Evolutionary conservation across 371 early-diverging fungal genomes (phyloP).

Genomic region (Lichtheimia ornata): DNA sequence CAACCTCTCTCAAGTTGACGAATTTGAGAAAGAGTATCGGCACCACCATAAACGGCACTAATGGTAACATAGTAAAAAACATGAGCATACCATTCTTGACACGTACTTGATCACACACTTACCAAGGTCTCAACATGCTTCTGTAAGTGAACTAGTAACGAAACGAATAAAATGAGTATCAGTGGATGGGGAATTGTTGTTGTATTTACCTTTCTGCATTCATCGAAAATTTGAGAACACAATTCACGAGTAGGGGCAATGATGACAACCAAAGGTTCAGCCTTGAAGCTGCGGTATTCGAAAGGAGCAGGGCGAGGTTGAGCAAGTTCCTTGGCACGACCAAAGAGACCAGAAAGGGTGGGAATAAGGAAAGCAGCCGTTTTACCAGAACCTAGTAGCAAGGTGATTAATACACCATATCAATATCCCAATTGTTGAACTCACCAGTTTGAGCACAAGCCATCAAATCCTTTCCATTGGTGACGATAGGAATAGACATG

Average conservation of each 20-base stretch:
- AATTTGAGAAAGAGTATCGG: conserved; percentile 80
- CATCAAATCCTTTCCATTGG: conserved; percentile 70
- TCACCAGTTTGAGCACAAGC: conserved; percentile 84
- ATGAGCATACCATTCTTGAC: neutral
- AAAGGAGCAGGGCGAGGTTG: conserved; percentile 33
- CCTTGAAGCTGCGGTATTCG: conserved; percentile 30
- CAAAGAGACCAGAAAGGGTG: conserved; percentile 42
- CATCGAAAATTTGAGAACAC: conserved; percentile 39
- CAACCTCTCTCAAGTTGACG: conserved; percentile 82
- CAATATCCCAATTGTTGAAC: neutral
- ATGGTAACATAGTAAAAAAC: neutral
- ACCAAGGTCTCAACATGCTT: conserved; percentile 35
- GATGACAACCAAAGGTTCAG: conserved; percentile 42
- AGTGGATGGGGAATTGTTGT: neutral
- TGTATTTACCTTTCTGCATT: conserved; percentile 20
- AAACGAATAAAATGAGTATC: neutral
- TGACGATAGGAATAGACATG: conserved; percentile 68
- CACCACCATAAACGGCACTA: conserved; percentile 93
- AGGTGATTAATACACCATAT: neutral
- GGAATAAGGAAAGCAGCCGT: conserved; percentile 78
- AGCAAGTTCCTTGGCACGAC: conserved; percentile 24
- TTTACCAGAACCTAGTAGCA: conserved; percentile 63
- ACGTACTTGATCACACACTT: neutral
- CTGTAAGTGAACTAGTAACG: conserved; percentile 24
- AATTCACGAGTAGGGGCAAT: conserved; percentile 54